These are phyloP conservation scores for Jamesozyma spencerorum DNA, from an alignment of 805 yeast genomes.

Conservation along the genomic window DNA sequence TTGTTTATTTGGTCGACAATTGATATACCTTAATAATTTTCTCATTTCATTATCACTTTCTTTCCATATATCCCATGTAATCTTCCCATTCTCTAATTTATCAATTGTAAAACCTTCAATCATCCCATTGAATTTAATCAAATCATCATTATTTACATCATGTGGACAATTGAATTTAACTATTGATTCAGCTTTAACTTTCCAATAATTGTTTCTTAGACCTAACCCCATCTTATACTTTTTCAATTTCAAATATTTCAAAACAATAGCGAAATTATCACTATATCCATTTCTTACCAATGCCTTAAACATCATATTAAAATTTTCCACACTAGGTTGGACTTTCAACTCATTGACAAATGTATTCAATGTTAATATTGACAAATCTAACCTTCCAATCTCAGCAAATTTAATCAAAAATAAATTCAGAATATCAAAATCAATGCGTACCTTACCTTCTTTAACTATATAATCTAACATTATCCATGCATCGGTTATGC, in stretches of 20 bases:
- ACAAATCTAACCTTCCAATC: slow-evolving; percentile 31
- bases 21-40: slow-evolving; percentile 15
- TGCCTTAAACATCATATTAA: slow-evolving; percentile 16
- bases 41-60: slow-evolving; percentile 6
- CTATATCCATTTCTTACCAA: slow-evolving; percentile 4
- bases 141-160: background rate
- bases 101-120: background rate
- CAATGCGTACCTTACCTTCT: slow-evolving; percentile 1
- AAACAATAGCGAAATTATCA: slow-evolving; percentile 16
- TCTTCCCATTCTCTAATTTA: background rate
- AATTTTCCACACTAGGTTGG: slow-evolving; percentile 27
- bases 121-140: background rate
- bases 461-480: slow-evolving; percentile 13
- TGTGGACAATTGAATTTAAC: slow-evolving; percentile 14
- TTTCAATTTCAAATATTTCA: slow-evolving; percentile 17
- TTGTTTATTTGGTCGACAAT: slow-evolving; percentile 14
- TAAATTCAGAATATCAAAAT: slow-evolving; percentile 21
- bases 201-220: slow-evolving; percentile 17
- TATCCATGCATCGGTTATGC: slow-evolving; percentile 26
- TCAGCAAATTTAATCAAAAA: slow-evolving; percentile 27
- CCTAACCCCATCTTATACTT: slow-evolving; percentile 6
- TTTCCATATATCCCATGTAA: slow-evolving; percentile 13
- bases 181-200: slow-evolving; percentile 21
- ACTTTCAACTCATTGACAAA: slow-evolving; percentile 22
- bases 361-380: slow-evolving; percentile 28